Percentiles rank a stretch among this genome's conserved stretches.
Conservation (phyloP, 1,139 yeast species). For the Saccharomycopsis crataegensis region DNA sequence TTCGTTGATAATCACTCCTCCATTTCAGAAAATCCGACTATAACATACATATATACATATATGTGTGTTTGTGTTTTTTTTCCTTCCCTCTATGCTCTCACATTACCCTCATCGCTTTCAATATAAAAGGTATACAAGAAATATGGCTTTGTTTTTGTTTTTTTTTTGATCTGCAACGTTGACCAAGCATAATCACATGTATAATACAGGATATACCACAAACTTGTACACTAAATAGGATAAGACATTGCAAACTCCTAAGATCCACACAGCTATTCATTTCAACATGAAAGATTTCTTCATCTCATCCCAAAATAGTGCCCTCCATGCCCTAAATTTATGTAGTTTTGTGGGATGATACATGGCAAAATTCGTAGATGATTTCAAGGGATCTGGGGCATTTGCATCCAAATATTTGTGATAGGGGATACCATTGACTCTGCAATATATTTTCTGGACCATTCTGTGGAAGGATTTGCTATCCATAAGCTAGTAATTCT, state of each 20-base stretch:
- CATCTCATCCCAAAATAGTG: constrained; percentile 60
- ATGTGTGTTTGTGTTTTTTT: too few relatives aligned
- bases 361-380: constrained; percentile 16
- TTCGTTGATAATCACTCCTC: too few relatives aligned
- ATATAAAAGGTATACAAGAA: not conserved
- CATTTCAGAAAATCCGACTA: too few relatives aligned
- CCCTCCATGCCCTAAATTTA: constrained; percentile 52
- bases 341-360: constrained; percentile 46
- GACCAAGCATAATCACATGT: not conserved
- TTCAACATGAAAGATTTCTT: constrained; percentile 44
- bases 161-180: not conserved
- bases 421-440: constrained; percentile 50
- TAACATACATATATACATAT: too few relatives aligned
- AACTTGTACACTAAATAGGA: not conserved
- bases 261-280: constrained; percentile 16
- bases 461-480: constrained; percentile 62
- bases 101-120: too few relatives aligned
- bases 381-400: constrained; percentile 19
- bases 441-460: constrained; percentile 59
- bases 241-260: constrained; percentile 15
- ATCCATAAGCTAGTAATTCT: constrained; percentile 36
- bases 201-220: not conserved
- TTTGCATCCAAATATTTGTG: constrained; percentile 21
- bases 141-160: not conserved
- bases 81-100: too few relatives aligned